A percentile compares a stretch with the other conserved stretches of the same genome.
Evolutionary conservation across 2,329 filamentous ascomycete species (phyloP).

Genomic region (Paraphoma chrysanthemicola): DNA sequence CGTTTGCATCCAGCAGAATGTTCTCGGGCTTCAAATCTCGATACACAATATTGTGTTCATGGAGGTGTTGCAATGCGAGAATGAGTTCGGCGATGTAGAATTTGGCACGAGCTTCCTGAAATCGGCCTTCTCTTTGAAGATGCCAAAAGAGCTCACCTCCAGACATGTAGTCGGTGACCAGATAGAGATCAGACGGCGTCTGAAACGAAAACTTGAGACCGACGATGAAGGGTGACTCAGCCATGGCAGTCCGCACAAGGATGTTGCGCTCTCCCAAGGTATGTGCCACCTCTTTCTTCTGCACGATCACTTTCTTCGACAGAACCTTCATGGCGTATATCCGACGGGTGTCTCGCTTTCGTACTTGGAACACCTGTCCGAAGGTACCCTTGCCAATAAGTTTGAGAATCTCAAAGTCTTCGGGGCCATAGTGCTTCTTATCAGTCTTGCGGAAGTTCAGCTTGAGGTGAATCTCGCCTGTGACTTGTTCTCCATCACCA

Average conservation of each 20-base stretch:
- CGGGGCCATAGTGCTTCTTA: slow-evolving; percentile 90
- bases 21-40: slow-evolving; percentile 98
- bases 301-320: slow-evolving; percentile 99
- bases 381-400: slow-evolving; percentile 98
- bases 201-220: slow-evolving; percentile 99
- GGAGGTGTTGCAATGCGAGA: slow-evolving; percentile 90
- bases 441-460: slow-evolving; percentile 82
- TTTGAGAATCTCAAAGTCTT: slow-evolving; percentile 94
- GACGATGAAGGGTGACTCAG: slow-evolving; percentile 96
- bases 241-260: slow-evolving; percentile 91
- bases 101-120: slow-evolving; percentile 92
- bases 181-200: slow-evolving; percentile 91
- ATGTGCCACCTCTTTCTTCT: slow-evolving; percentile 99
- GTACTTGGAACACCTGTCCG: slow-evolving; percentile 96
- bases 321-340: slow-evolving; percentile 99
- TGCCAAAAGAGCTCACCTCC: slow-evolving; percentile 99
- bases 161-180: slow-evolving; percentile 99
- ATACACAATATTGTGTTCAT: slow-evolving; percentile 97
- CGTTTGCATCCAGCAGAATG: slow-evolving; percentile 94
- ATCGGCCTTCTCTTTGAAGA: slow-evolving; percentile 93
- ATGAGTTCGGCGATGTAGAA: slow-evolving; percentile 99
- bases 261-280: slow-evolving; percentile 98
- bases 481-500: slow-evolving; percentile 76
- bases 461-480: slow-evolving; percentile 87
- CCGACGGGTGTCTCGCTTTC: slow-evolving; percentile 92